phyloP scores from a whole-genome alignment of 305 asterid species.

The Fraxinus baroniana region DNA sequence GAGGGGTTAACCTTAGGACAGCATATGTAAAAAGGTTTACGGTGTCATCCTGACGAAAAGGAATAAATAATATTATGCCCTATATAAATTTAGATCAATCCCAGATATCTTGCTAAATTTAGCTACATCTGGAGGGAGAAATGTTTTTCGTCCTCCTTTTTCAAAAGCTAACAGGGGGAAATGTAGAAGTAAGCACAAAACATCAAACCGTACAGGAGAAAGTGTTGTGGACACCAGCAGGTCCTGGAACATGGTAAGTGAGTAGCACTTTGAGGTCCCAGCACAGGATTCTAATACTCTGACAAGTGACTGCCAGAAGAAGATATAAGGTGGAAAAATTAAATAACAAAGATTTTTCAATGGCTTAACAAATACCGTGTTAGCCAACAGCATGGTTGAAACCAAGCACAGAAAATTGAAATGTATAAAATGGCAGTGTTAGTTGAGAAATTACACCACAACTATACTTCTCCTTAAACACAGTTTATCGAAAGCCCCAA shows the following conservation, averaged over 20 bases:
- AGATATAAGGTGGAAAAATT: conserved; percentile 30
- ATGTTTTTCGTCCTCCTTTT: background rate
- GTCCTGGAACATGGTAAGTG: conserved; percentile 92
- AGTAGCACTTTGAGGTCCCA: conserved; percentile 61
- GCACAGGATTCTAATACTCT: conserved; percentile 73
- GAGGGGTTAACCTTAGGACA: conserved; percentile 81
- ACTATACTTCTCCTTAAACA: background rate
- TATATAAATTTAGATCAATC: background rate
- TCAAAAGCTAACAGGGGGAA: background rate
- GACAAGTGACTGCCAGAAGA: conserved; percentile 75
- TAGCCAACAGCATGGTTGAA: background rate
- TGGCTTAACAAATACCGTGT: conserved; percentile 13
- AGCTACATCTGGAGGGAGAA: conserved; percentile 16
- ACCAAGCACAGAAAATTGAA: background rate
- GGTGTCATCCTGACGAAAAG: conserved; percentile 66
- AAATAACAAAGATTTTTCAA: conserved; percentile 10
- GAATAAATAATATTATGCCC: conserved; percentile 11
- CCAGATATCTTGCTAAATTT: background rate
- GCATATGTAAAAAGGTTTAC: conserved; percentile 79
- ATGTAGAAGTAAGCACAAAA: conserved; percentile 12
- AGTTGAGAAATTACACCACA: background rate
- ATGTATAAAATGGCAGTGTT: background rate
- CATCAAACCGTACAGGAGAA: conserved; percentile 73
- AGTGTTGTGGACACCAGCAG: conserved; percentile 87
- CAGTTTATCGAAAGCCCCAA: background rate